Evolutionary conservation across 1,284 basidiomycete genomes (phyloP).

Genomic region (Paramarasmius palmivorus): DNA sequence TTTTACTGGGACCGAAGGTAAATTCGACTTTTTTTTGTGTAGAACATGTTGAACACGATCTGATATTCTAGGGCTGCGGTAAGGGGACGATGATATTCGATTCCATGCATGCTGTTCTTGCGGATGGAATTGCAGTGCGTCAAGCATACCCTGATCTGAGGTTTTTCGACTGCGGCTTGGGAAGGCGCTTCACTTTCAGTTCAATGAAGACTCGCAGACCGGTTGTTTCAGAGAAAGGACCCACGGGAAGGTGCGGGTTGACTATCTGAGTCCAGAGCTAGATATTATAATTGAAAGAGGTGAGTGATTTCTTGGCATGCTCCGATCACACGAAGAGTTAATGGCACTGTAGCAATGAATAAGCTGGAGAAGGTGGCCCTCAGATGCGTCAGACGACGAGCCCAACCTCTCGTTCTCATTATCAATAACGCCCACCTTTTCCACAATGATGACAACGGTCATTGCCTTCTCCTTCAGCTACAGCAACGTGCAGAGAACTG

Average conservation of each 20-base stretch:
- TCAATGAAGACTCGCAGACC: conserved; percentile 78
- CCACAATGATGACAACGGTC: conserved; percentile 76
- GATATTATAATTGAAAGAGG: conserved; percentile 87
- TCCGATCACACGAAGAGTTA: neutral
- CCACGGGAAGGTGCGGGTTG: conserved; percentile 65
- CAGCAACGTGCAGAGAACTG: conserved; percentile 85
- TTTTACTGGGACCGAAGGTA: conserved; percentile 78
- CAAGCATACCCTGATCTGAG: conserved; percentile 55
- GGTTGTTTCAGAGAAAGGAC: conserved; percentile 81
- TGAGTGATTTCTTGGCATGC: conserved; percentile 28
- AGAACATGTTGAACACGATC: neutral
- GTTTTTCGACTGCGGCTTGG: conserved; percentile 85
- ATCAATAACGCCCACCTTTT: conserved; percentile 81
- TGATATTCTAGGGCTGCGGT: conserved; percentile 47
- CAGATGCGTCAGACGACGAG: conserved; percentile 51
- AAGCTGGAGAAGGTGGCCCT: conserved; percentile 89
- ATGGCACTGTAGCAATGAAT: conserved; percentile 56
- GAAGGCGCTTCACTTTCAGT: conserved; percentile 77
- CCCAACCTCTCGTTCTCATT: conserved; percentile 74
- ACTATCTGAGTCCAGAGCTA: conserved; percentile 69
- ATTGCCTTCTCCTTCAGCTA: conserved; percentile 75
- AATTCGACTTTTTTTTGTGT: conserved; percentile 1
- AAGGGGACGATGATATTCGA: conserved; percentile 85
- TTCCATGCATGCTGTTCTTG: conserved; percentile 71
- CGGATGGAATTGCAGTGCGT: conserved; percentile 57